Conservation (phyloP, 1,284 basidiomycete species). For the Heterobasidion occidentale region DNA sequence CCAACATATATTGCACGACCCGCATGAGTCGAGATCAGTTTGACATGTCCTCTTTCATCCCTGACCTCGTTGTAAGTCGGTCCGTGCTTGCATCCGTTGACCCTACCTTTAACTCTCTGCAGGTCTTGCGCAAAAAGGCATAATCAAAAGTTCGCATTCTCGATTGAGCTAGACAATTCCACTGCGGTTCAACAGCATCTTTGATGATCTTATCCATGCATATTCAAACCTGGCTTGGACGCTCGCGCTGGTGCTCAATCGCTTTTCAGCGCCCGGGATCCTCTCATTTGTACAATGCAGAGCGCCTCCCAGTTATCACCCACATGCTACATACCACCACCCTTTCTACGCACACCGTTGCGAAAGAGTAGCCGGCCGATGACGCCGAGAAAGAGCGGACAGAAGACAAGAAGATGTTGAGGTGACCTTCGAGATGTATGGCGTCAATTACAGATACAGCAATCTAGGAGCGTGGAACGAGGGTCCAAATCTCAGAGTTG, state of each 20-base stretch:
- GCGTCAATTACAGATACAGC: background rate
- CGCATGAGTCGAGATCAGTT: background rate
- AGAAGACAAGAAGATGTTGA: background rate
- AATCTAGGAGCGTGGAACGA: background rate
- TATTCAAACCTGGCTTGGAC: slow-evolving; percentile 20
- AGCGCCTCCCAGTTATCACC: background rate
- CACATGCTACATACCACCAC: background rate
- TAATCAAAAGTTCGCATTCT: slow-evolving; percentile 26
- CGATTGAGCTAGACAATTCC: slow-evolving; percentile 16
- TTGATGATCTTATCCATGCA: background rate
- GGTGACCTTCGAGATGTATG: background rate
- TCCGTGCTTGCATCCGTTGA: background rate
- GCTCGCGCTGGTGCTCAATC: slow-evolving; percentile 14
- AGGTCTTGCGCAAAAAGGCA: slow-evolving; percentile 18
- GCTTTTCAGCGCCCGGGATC: slow-evolving; percentile 8
- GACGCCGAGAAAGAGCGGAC: background rate
- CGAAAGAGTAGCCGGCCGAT: background rate
- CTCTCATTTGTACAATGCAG: slow-evolving; percentile 9
- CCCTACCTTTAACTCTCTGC: background rate
- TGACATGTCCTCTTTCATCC: background rate
- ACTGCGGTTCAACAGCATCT: slow-evolving; percentile 9
- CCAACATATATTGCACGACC: background rate
- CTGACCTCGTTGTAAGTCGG: background rate
- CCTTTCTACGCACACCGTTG: background rate
- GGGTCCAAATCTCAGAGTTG: background rate